Evolutionary conservation across 2,329 filamentous ascomycete genomes (phyloP).

Genomic region (Penicillium verrucosum): DNA sequence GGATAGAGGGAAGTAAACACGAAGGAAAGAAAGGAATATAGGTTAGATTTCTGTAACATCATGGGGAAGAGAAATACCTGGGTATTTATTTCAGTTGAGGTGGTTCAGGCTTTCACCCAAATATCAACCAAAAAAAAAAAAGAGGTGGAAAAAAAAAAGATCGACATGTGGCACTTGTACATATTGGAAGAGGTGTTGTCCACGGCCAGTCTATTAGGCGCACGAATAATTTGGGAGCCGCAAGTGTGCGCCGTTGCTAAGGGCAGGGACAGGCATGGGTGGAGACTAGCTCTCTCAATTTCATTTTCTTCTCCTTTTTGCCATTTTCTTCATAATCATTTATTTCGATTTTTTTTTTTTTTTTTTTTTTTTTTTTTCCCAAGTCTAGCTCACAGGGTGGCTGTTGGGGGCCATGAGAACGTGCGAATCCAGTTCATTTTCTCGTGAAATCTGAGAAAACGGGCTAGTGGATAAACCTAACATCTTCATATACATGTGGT

Average conservation of each 20-base stretch:
- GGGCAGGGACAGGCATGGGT: conserved; percentile 26
- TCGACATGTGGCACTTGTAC: not conserved
- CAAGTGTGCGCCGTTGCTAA: conserved; percentile 26
- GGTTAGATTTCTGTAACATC: not conserved
- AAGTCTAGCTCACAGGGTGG: no score
- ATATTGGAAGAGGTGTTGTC: not conserved
- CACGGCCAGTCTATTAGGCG: not conserved
- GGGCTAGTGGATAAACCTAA: no score
- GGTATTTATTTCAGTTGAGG: not conserved
- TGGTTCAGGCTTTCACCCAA: not conserved
- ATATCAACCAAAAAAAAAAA: not conserved
- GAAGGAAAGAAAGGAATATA: not conserved
- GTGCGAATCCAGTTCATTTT: no score
- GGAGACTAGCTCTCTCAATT: conserved; percentile 7
- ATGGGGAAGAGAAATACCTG: not conserved
- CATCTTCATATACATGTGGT: no score
- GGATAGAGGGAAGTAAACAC: not conserved
- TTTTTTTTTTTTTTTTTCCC: no score
- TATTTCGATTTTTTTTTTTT: no score
- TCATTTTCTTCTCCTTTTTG: not conserved
- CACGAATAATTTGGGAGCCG: conserved; percentile 21
- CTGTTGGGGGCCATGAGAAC: no score
- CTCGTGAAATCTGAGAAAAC: no score
- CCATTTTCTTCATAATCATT: no score
- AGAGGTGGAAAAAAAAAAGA: not conserved